Base-by-base conservation (phyloP, 2,329 filamentous ascomycete species). In the Zasmidium cellare region DNA sequence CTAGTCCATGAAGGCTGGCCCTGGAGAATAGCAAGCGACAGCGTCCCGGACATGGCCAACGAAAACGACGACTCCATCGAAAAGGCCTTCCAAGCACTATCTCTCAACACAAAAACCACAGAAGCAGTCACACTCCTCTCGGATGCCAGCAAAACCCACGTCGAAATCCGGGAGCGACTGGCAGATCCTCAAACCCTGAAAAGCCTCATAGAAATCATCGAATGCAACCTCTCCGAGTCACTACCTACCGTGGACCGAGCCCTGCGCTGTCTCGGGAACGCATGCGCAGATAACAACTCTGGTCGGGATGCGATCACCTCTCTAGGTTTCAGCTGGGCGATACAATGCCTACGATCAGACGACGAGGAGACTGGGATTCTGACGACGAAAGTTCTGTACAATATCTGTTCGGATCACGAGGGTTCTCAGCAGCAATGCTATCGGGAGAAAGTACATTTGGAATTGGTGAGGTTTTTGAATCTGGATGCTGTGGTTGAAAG, bases 311-410 rank as follows among this genome's bases (percentile, higher is more conserved):
- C 41, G n/a, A 53, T 63, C 41, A 59, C 56, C 2, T 5, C 72
- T 67, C 69, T 74, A 23, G 57, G 57, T n/a, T 60, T 66, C 53
- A 45, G 45, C 23, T 67, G 65, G 56, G 58, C 64, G 3, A 19
- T 41, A 1, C 46, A 56, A 28, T 67, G 62, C 51, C 52, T 68
- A 12, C 28, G 25, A 5, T 44, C 54, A 18, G 47, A 51, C 6
- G 49, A 64, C 41, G 22, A 55, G 1, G 16, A 58, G 35, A 44
- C 62, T 9, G 25, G 49, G 41, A 46, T 58, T 20, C 47, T 69
- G 9, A 68, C 74, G 47, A 65, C 76, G 28, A 75, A 72, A 41
- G 77, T 78, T 1, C 63, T 79, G 12, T 74, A 76, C 65, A 80
- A 80, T 58, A 71, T 79, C 16, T 77, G 75, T 61, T 73, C 74